Evolutionary conservation across 352 stramenopile genomes (phyloP).

Genomic region (Bremia lactucae): DNA sequence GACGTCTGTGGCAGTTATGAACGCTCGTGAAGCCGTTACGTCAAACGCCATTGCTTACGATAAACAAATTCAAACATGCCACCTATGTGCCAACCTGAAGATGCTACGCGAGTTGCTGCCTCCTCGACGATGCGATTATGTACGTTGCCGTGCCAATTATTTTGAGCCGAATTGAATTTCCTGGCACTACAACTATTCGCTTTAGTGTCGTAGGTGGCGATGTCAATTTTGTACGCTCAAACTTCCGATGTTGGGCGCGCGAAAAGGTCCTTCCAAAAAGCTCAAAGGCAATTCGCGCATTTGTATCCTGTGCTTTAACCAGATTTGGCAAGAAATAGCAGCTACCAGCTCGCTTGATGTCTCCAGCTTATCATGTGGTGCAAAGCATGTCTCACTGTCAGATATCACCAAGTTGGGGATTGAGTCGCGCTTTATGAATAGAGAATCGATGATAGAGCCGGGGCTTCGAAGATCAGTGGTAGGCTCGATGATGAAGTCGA

Average conservation of each 20-base stretch:
- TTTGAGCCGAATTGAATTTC: background rate
- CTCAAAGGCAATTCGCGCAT: constrained; percentile 51
- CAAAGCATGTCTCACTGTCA: constrained; percentile 5
- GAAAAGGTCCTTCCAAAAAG: constrained; percentile 31
- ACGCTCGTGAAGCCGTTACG: no score
- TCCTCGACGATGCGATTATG: constrained; percentile 49
- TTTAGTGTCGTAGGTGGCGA: constrained; percentile 36
- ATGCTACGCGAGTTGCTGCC: constrained; percentile 37
- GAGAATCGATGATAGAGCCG: constrained; percentile 8
- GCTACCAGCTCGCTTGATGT: constrained; percentile 2
- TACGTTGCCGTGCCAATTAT: constrained; percentile 10
- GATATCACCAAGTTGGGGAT: constrained; percentile 1
- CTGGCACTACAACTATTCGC: background rate
- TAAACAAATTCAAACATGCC: constrained; percentile 15
- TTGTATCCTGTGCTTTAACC: constrained; percentile 37
- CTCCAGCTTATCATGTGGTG: background rate
- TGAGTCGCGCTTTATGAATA: constrained; percentile 12
- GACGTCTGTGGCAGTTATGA: no score
- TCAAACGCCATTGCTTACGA: no score
- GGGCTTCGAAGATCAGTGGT: constrained; percentile 6
- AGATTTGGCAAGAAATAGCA: constrained; percentile 30
- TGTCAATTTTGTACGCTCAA: constrained; percentile 58
- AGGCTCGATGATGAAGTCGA: constrained; percentile 15
- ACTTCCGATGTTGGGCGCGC: constrained; percentile 32
- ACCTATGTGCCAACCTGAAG: constrained; percentile 43